Evolutionary conservation across 176 grass and related monocot species (phyloP), one percentile per base, ranked within the genome.

Genomic region (Carex littledalei): DNA sequence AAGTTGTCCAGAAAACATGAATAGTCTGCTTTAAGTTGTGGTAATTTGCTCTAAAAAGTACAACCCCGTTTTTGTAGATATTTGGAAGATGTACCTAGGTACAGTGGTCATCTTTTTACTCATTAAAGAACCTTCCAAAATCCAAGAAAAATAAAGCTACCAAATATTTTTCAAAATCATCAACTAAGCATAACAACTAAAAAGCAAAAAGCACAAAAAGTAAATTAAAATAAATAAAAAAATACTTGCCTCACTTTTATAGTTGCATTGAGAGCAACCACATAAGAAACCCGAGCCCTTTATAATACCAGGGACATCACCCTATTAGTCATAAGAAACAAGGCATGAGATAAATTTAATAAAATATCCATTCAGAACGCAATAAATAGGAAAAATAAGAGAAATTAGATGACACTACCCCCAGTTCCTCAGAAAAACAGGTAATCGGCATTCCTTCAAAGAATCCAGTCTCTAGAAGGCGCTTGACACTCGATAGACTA

Each of bases 261-360:
- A 90, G 22, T 82, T 84, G 88, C 94, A 90, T 55, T 10, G 18
- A 35, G 89, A 65, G 77, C 86, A 97, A 67, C 81, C 69, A 49
- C 91, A 91, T 63, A 37, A 43, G 74, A 88, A 91, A 35, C 88
- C 86, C 63, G 60, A 59, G 24, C n/a, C 78, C 67, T 81, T 74
- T 69, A 97, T 89, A 52, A 87, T 71, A 32, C 91, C 91, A 18
- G 83, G 31, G 1, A 93, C 78, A 2, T n/a, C 5, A n/a, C 71
- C 57, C 91, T 97, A 70, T 61, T 70, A 60, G 67, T 63, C 31
- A 17, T 35, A 67, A 67, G 13, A 67, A 67, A 50, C 47, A 50
- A 50, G 47, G 47, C 47, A 50, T 50, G 47, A 50, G 47, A 50
- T 50, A 18, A 59, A 59, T 20, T 18, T 18, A 59, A 18, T 20